A percentile compares a stretch with the other conserved stretches of the same genome.
Conservation (phyloP, 768 basidiomycete genomes). For the Lactifluus piperatus region DNA sequence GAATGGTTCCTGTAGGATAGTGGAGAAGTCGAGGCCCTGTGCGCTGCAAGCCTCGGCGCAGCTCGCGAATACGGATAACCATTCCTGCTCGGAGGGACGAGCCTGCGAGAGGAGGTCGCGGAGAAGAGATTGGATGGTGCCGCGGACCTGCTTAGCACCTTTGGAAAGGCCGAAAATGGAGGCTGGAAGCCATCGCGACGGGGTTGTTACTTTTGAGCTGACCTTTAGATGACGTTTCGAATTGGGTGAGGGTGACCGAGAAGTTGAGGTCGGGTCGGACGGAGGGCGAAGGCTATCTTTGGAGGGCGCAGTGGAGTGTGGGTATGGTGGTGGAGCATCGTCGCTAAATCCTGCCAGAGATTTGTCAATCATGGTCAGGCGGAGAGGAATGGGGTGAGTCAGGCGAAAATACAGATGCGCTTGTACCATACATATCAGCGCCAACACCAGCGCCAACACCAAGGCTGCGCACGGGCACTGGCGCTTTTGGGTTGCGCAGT, state of each 20-base stretch:
- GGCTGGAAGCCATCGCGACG: slow-evolving; percentile 13
- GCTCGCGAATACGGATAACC: slow-evolving; percentile 43
- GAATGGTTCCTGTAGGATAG: slow-evolving; percentile 50
- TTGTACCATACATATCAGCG: not conserved
- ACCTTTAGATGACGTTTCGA: not conserved
- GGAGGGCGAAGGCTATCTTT: not conserved
- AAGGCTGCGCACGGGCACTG: not conserved
- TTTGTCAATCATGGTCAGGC: slow-evolving; percentile 15
- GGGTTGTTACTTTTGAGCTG: not conserved
- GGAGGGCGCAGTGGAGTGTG: not conserved
- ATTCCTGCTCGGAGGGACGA: slow-evolving; percentile 22
- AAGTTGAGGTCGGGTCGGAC: not conserved
- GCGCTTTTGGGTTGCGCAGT: not conserved
- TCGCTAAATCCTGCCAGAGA: not conserved
- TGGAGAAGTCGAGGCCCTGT: slow-evolving; percentile 41
- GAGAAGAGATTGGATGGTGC: slow-evolving; percentile 14
- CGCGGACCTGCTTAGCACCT: slow-evolving; percentile 18
- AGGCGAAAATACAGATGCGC: not conserved
- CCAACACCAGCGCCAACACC: not conserved
- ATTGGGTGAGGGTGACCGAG: not conserved
- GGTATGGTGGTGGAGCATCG: slow-evolving; percentile 17
- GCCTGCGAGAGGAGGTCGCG: slow-evolving; percentile 34
- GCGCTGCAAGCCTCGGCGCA: slow-evolving; percentile 53
- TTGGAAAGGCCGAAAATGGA: slow-evolving; percentile 19
- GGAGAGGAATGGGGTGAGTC: not conserved